Base-by-base conservation (phyloP, 768 basidiomycete species). In the Lentinula detonsa region DNA sequence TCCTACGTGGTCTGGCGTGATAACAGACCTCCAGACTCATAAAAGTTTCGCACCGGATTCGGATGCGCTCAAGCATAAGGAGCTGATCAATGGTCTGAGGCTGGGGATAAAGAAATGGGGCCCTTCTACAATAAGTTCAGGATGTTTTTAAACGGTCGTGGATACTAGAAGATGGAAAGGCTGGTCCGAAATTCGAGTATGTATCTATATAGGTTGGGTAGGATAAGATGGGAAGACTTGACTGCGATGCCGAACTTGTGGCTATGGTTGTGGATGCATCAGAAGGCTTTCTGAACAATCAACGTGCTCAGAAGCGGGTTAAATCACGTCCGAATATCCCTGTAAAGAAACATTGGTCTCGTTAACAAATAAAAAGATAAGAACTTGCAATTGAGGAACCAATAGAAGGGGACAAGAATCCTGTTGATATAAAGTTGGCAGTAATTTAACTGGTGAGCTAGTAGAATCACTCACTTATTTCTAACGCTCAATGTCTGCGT, bases 271-370 rank as follows among this genome's bases (percentile, higher is more conserved):
- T n/a, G n/a, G n/a, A n/a, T n/a, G n/a, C n/a, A n/a, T n/a, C n/a
- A n/a, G n/a, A n/a, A n/a, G n/a, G n/a, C n/a, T n/a, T n/a, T n/a
- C 3, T 8, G 7, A 39, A 39, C 37, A 13, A 39, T 21, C 8
- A 9, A 28, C n/a, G 46, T 48, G 7, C 1, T 56, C 71, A 90
- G 68, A 90, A 88, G 13, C 86, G 82, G 21, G 83, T 86, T 61
- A 90, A 70, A 69, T 91, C 88, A 31, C 88, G 83, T 6, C 88
- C 88, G 70, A 89, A 88, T 51, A 89, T 86, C 88, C 86, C 85
- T 87, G 66, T 42, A 21, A 56, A n/a, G 11, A 34, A 0, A 21
- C 28, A 5, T 16, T 16, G 15, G 23, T 15, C 10, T 33, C 43
- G 58, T 63, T 70, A 28, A 56, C 16, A 64, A 53, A 59, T 42